Conservation (phyloP, 306 rosid species). For the Notholithocarpus densiflorus region DNA sequence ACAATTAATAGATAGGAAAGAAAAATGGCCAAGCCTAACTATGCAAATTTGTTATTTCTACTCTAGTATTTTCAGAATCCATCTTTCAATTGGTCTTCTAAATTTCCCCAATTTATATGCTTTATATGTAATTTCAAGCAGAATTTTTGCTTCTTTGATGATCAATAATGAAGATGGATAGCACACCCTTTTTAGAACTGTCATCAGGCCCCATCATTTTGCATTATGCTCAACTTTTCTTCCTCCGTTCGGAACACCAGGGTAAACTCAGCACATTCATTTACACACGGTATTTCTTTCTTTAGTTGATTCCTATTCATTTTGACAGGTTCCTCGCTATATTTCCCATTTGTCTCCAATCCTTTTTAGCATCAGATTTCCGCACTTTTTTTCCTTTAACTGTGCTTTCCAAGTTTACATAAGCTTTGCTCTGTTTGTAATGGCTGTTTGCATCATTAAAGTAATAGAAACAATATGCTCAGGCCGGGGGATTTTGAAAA, state of each 20-base stretch:
- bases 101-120: not conserved
- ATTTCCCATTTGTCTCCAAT: not conserved
- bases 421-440: not conserved
- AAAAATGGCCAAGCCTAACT: not conserved
- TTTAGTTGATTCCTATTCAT: not conserved
- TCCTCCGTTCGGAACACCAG: not conserved
- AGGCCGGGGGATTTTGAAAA: not conserved
- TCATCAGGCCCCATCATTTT: not conserved
- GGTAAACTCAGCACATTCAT: not conserved
- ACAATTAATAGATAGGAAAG: not conserved
- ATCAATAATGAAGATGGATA: not conserved
- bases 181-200: no score
- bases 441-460: no score
- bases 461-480: not conserved
- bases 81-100: not conserved
- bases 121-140: not conserved
- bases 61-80: not conserved
- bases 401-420: not conserved
- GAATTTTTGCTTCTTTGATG: not conserved
- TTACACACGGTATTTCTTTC: not conserved
- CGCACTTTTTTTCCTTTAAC: not conserved
- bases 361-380: not conserved
- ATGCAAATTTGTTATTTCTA: not conserved
- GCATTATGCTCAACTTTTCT: not conserved
- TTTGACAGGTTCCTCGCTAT: not conserved